Base-by-base conservation (phyloP, 2,329 filamentous ascomycete species). In the Scedosporium aurantiacum region DNA sequence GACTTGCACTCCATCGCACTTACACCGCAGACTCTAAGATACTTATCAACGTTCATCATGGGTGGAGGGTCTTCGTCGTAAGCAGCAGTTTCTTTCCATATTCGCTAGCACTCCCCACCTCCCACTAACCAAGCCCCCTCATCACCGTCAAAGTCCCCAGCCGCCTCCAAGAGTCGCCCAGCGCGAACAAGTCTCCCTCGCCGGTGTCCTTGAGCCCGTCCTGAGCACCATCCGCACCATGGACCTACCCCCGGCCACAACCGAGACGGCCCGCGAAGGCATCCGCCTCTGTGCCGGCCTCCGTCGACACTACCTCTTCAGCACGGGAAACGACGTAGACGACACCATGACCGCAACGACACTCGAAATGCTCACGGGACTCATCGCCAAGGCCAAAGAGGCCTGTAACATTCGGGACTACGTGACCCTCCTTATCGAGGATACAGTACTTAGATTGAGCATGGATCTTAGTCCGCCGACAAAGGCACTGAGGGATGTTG, bases 231-330 rank as follows among this genome's bases (percentile, higher is more conserved):
- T 50, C 32, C 58, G 58, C 45, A 60, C 58, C 16, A 52, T 41
- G 50, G 62, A 66, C 32, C 61, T 65, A 4, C 64, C 65, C n/a
- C 65, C 63, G 6, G 60, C 64, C 45, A 63, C 64, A 37, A 64
- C 61, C 27, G 23, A 59, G n/a, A 56, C 27, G 18, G 57, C 63
- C 8, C 40, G 25, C 32, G 56, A 63, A 32, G 64, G 52, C 14
- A 62, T 66, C 18, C 62, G 57, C 54, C 57, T 62, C 6, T 57
- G 60, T 14, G 28, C 43, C 5, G 41, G 57, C 18, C 27, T 64
- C 2, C 64, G 61, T 41, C 64, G 60, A 6, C 60, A 41, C 23
- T 64, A 60, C 50, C 8, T 65, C 16, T 60, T 59, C 4, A 60
- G 52, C 5, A 61, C 62, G 18, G 25, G 52, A 2, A 18, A n/a